phyloP scores from a whole-genome alignment of 2,329 filamentous ascomycete species.

The Metarhizium anisopliae region DNA sequence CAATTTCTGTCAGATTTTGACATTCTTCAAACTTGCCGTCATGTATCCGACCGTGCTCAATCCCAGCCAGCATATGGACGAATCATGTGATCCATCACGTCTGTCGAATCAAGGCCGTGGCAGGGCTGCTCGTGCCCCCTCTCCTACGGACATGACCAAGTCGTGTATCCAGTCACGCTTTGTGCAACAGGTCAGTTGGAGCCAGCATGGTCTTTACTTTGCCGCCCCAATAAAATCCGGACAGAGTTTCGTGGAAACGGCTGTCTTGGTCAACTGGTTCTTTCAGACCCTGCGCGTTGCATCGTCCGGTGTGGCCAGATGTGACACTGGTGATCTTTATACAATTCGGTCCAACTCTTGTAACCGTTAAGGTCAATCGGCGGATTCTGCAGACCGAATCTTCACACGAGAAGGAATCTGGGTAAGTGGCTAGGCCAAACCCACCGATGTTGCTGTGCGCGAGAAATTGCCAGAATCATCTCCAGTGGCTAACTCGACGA shows the following conservation, averaged over 20 bases:
- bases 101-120: conserved; percentile 10
- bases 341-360: background rate
- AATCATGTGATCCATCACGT: conserved; percentile 13
- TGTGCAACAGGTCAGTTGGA: too few species aligned
- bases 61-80: conserved; percentile 2
- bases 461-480: background rate
- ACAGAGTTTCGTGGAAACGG: background rate
- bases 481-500: background rate
- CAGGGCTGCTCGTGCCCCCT: conserved; percentile 6
- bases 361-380: background rate
- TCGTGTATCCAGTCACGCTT: too few species aligned
- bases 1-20: background rate
- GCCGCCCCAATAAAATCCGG: conserved; percentile 1
- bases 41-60: background rate
- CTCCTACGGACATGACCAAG: background rate
- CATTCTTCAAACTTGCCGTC: background rate
- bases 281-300: background rate
- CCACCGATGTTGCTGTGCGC: background rate
- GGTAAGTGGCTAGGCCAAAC: background rate
- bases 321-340: background rate
- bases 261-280: background rate
- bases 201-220: background rate
- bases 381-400: background rate
- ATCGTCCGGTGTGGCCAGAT: background rate
- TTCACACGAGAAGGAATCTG: background rate